These are phyloP conservation scores for Mycocentrospora acerina DNA, from an alignment of 2,329 filamentous ascomycete species.

Conservation along the genomic window DNA sequence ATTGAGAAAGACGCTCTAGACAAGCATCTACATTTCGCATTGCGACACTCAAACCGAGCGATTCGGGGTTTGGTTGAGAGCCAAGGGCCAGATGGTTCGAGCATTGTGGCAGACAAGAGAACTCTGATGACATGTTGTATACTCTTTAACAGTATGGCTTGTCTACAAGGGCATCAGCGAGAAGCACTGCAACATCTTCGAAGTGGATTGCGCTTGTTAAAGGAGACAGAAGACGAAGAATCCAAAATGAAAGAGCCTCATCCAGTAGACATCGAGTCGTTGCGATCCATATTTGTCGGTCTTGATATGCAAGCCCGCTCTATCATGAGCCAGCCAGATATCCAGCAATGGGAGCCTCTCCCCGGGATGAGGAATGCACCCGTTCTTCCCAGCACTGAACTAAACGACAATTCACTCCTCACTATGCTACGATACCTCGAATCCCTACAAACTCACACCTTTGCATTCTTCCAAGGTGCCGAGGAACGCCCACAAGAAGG, in stretches of 20 bases:
- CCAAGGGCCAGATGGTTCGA: conserved; percentile 1
- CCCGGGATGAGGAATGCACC: conserved; percentile 10
- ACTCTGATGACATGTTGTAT: conserved; percentile 35
- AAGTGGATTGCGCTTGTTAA: conserved; percentile 32
- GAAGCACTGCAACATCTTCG: conserved; percentile 32
- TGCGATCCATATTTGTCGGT: conserved; percentile 32
- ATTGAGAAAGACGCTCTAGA: conserved; percentile 25
- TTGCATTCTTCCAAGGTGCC: conserved; percentile 25
- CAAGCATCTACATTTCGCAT: conserved; percentile 30
- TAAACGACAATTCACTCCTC: conserved; percentile 11
- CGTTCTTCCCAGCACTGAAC: conserved; percentile 3
- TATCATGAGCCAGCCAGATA: conserved; percentile 24
- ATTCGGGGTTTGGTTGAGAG: conserved; percentile 25
- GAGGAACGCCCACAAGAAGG: conserved; percentile 13
- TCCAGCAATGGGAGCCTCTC: conserved; percentile 25
- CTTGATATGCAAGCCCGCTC: conserved; percentile 34
- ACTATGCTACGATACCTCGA: conserved; percentile 22
- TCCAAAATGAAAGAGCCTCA: conserved; percentile 10
- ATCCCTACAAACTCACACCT: conserved; percentile 23
- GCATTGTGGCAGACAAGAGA: conserved; percentile 20
- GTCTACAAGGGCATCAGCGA: conserved; percentile 34
- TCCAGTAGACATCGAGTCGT: conserved; percentile 26
- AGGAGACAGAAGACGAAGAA: conserved; percentile 26
- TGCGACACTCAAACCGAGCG: conserved; percentile 33
- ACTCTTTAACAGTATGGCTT: conserved; percentile 34